A percentile compares a stretch with the other conserved stretches of the same genome.
Evolutionary conservation across 345 rosid genomes (phyloP).

Genomic region (Combretum micranthum): DNA sequence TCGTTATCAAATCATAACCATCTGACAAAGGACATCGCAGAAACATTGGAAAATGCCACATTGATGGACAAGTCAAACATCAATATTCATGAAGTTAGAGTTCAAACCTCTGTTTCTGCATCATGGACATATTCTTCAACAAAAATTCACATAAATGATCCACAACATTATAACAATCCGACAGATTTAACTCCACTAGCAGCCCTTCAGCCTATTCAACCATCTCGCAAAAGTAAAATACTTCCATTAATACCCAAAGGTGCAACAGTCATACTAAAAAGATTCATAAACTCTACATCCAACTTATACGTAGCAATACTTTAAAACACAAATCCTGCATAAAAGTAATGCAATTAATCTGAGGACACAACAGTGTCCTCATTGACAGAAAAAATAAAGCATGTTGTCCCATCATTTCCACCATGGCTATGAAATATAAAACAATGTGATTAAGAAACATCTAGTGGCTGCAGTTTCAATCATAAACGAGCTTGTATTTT

Average conservation of each 20-base stretch:
- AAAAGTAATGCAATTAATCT: not conserved
- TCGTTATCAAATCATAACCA: too few relatives aligned
- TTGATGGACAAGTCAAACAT: not conserved
- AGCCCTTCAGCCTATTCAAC: conserved; percentile 76
- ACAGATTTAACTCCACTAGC: conserved; percentile 49
- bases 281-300: too few relatives aligned
- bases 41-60: too few relatives aligned
- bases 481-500: too few relatives aligned
- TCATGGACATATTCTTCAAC: conserved; percentile 49
- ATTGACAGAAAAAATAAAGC: too few relatives aligned
- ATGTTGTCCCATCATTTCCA: too few relatives aligned
- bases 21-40: too few relatives aligned
- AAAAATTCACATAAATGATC: conserved; percentile 60
- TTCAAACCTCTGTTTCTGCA: conserved; percentile 65
- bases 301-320: not conserved
- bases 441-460: too few relatives aligned
- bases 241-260: conserved; percentile 7
- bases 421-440: too few relatives aligned
- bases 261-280: not conserved
- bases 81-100: not conserved
- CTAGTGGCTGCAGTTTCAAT: too few relatives aligned
- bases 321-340: not conserved
- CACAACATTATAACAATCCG: conserved; percentile 65
- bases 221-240: conserved; percentile 7
- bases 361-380: too few relatives aligned